These are phyloP conservation scores for Chimonanthus praecox DNA, from an alignment of 164 flowering plant genomes.

Conservation along the genomic window DNA sequence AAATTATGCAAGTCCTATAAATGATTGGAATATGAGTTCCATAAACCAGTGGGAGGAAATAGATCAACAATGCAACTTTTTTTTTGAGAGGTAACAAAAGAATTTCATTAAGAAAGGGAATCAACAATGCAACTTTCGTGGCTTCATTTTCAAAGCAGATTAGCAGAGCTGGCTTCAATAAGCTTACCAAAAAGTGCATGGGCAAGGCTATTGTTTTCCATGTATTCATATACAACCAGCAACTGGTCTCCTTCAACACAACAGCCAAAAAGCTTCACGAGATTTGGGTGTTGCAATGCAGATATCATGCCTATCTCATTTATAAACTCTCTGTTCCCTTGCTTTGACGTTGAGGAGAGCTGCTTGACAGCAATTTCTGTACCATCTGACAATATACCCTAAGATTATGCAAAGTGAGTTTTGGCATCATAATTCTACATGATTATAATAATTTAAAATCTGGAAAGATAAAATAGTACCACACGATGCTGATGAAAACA, in stretches of 20 bases:
- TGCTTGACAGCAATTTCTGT: constrained; percentile 50
- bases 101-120: too few relatives aligned
- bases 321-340: constrained; percentile 60
- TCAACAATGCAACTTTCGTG: too few relatives aligned
- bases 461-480: background rate
- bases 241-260: constrained; percentile 51
- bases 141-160: background rate
- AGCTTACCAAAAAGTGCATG: constrained; percentile 42
- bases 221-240: constrained; percentile 43
- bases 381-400: constrained; percentile 34
- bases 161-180: background rate
- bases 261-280: constrained; percentile 47
- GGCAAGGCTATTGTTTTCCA: constrained; percentile 53
- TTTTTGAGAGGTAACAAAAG: too few relatives aligned
- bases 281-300: constrained; percentile 53
- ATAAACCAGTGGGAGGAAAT: background rate
- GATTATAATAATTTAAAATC: background rate
- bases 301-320: constrained; percentile 59
- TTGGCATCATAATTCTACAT: background rate
- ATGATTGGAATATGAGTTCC: background rate
- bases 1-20: too few relatives aligned
- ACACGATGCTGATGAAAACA: background rate
- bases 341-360: constrained; percentile 49
- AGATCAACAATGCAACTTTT: background rate
- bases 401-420: background rate